Percentiles rank a stretch among this genome's conserved stretches.
Conservation (phyloP, 164 flowering plant genomes). For the Paratinospora sagittata region DNA sequence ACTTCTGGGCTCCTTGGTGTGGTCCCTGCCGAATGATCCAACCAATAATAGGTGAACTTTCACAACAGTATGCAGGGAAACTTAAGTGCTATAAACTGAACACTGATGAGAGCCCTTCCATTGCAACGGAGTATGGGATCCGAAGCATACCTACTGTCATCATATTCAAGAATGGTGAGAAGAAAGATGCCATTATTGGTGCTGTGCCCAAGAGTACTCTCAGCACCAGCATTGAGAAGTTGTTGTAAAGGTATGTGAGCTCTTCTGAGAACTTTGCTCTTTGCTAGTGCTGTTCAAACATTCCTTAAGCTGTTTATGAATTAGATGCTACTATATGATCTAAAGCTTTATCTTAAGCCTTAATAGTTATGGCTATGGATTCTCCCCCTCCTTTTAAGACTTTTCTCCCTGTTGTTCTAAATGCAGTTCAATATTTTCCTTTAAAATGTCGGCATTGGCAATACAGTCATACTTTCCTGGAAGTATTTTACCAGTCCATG, state of each 20-base stretch:
- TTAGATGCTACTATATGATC: no score
- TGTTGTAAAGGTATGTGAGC: slow-evolving; percentile 39
- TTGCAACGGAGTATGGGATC: slow-evolving; percentile 70
- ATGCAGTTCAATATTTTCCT: no score
- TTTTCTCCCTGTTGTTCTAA: no score
- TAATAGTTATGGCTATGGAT: slow-evolving; percentile 17
- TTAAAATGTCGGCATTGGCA: no score
- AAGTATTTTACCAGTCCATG: neutral
- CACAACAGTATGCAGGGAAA: slow-evolving; percentile 64
- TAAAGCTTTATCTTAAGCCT: no score
- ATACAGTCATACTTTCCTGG: neutral
- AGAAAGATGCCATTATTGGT: slow-evolving; percentile 80
- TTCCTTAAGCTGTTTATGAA: no score
- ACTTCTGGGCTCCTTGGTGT: slow-evolving; percentile 98
- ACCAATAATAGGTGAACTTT: slow-evolving; percentile 63
- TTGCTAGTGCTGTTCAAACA: neutral
- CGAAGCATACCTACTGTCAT: slow-evolving; percentile 90
- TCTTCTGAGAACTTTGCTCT: no score
- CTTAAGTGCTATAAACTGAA: slow-evolving; percentile 74
- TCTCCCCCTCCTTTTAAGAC: no score
- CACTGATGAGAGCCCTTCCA: slow-evolving; percentile 65
- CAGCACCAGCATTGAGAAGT: slow-evolving; percentile 64
- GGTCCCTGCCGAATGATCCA: slow-evolving; percentile 95
- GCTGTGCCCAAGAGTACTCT: slow-evolving; percentile 82
- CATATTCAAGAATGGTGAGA: slow-evolving; percentile 81